Percentiles rank a stretch among this genome's conserved stretches.
These are phyloP conservation scores for Phyllosticta capitalensis DNA, from an alignment of 2,329 filamentous ascomycete species.

Conservation along the genomic window DNA sequence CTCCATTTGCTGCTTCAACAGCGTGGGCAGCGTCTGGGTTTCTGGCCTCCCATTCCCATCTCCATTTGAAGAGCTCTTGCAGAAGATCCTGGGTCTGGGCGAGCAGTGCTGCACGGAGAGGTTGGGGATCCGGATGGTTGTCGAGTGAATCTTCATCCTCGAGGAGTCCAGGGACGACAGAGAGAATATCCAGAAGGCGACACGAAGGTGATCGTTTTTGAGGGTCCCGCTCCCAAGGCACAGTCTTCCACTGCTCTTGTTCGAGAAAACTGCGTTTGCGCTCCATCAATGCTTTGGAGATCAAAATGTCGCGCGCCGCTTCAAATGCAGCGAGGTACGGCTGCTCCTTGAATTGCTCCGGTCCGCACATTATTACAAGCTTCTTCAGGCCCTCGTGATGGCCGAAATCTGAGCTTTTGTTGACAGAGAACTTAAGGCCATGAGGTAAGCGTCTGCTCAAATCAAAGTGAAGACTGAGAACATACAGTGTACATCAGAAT, in stretches of 20 bases:
- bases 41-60: constrained; percentile 12
- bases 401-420: constrained; percentile 5
- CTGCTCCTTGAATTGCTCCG: constrained; percentile 9
- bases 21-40: constrained; percentile 12
- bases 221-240: constrained; percentile 12
- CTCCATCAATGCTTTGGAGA: constrained; percentile 12
- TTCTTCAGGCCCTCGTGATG: constrained; percentile 12
- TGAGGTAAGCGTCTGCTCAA: background rate
- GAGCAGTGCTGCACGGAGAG: background rate
- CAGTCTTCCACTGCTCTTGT: constrained; percentile 10
- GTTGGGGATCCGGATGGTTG: background rate
- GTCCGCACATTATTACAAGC: constrained; percentile 10
- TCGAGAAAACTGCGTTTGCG: constrained; percentile 12
- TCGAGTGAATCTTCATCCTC: constrained; percentile 8
- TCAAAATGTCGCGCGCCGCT: constrained; percentile 11
- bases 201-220: constrained; percentile 9
- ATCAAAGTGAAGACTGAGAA: background rate
- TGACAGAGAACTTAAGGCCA: constrained; percentile 4
- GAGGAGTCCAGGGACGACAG: constrained; percentile 11
- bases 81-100: constrained; percentile 6
- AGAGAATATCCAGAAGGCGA: constrained; percentile 12
- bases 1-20: background rate
- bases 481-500: constrained; percentile 14
- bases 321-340: constrained; percentile 12
- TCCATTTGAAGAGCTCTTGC: constrained; percentile 13